Percentiles rank a stretch among this genome's conserved stretches.
Evolutionary conservation across 352 stramenopile species (phyloP).

Genomic region (Globisporangium spiculum): DNA sequence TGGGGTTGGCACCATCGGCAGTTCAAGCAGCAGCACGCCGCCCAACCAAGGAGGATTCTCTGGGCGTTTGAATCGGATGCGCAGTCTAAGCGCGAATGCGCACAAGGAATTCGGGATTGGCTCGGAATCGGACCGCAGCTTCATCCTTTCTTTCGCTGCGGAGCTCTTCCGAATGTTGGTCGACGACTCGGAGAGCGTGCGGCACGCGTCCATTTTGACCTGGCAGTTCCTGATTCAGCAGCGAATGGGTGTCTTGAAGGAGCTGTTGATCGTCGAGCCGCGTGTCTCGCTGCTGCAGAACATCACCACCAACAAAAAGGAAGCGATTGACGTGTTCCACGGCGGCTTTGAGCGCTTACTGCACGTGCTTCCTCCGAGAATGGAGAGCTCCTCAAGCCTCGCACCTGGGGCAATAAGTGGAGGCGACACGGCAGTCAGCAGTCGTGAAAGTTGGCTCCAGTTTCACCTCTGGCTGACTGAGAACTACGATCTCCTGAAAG

Average conservation of each 20-base stretch:
- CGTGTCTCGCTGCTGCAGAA: conserved; percentile 63
- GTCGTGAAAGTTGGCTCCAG: conserved; percentile 63
- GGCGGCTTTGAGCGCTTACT: conserved; percentile 69
- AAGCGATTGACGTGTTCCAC: conserved; percentile 71
- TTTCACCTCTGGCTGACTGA: conserved; percentile 82
- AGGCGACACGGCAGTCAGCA: conserved; percentile 11
- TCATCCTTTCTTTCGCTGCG: conserved; percentile 56
- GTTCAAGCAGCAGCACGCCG: not conserved
- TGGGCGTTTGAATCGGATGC: conserved; percentile 44
- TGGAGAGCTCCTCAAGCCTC: not conserved
- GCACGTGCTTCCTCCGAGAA: conserved; percentile 30
- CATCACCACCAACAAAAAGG: conserved; percentile 72
- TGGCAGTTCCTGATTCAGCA: conserved; percentile 80
- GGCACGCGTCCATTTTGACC: conserved; percentile 42
- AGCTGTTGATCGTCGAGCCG: conserved; percentile 72
- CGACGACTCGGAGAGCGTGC: conserved; percentile 47
- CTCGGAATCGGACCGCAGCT: conserved; percentile 65
- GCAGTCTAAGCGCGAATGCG: conserved; percentile 36
- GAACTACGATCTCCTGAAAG: conserved; percentile 56
- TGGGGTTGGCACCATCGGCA: not conserved
- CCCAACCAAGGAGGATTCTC: conserved; percentile 21
- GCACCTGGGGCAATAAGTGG: not conserved
- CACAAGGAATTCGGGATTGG: conserved; percentile 74
- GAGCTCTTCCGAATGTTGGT: conserved; percentile 65
- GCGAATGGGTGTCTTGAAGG: conserved; percentile 64